phyloP scores from a whole-genome alignment of 805 yeast species.

The Wickerhamiella australiensis region DNA sequence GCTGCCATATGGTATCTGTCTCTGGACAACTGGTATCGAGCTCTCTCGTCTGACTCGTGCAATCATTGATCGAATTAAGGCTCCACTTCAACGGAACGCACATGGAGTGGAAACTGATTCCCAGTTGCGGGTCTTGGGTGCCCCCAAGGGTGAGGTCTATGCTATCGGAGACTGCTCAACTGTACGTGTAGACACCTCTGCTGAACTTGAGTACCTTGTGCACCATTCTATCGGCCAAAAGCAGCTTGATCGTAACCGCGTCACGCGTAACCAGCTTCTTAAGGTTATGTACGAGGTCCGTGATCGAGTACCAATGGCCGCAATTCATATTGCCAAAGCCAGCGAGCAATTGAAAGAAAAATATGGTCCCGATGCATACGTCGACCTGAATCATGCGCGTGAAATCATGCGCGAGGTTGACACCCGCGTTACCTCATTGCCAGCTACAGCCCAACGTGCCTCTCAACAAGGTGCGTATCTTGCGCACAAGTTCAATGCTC shows the following conservation, averaged over 20 bases:
- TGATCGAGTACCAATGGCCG: constrained; percentile 21
- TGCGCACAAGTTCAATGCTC: constrained; percentile 45
- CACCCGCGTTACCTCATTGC: constrained; percentile 51
- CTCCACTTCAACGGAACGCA: constrained; percentile 41
- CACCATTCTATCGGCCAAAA: constrained; percentile 33
- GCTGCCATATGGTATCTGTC: constrained; percentile 53
- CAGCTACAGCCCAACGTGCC: constrained; percentile 67
- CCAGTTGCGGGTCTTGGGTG: constrained; percentile 57
- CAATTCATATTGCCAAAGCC: constrained; percentile 18
- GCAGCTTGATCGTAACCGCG: constrained; percentile 27
- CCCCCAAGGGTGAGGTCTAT: constrained; percentile 54
- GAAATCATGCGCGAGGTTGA: constrained; percentile 43
- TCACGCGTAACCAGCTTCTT: constrained; percentile 15
- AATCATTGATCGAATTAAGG: constrained; percentile 38
- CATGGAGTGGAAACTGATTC: constrained; percentile 69
- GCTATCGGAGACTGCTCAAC: constrained; percentile 67
- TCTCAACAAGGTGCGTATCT: constrained; percentile 57
- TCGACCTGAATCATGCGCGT: constrained; percentile 42
- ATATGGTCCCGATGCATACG: constrained; percentile 18
- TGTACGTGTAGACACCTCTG: constrained; percentile 47
- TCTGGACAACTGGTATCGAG: constrained; percentile 70
- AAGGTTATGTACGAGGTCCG: constrained; percentile 15
- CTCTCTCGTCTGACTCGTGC: constrained; percentile 50
- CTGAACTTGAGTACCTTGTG: constrained; percentile 42
- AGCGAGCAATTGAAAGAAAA: constrained; percentile 18